Conservation (phyloP, 139 green algal species). For the Closterium sp. region DNA sequence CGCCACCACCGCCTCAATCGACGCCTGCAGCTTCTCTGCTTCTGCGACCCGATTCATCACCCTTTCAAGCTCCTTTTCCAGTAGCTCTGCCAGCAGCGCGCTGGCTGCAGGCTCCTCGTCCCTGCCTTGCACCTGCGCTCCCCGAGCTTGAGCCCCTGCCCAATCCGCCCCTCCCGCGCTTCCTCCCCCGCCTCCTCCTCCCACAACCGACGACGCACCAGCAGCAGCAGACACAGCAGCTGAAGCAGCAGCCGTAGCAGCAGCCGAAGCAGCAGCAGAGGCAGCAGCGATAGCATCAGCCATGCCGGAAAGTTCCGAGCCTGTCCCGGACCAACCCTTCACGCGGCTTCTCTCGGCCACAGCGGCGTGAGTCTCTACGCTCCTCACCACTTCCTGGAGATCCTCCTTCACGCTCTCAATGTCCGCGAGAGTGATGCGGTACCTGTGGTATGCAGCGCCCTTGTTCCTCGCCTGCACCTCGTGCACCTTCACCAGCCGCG, state of each 20-base stretch:
- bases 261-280: neutral
- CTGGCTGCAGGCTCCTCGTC: neutral
- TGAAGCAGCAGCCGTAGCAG: neutral
- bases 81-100: neutral
- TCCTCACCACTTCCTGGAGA: neutral
- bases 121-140: neutral
- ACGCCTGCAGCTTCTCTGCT: neutral
- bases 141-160: neutral
- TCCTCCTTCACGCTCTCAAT: neutral
- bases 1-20: neutral
- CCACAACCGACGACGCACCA: neutral
- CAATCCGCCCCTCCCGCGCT: neutral
- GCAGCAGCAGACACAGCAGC: neutral
- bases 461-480: constrained; percentile 1
- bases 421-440: neutral
- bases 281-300: neutral
- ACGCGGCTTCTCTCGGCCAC: neutral
- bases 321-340: neutral
- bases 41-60: neutral
- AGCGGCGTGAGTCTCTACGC: neutral
- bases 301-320: neutral
- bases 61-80: neutral
- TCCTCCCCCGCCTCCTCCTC: neutral
- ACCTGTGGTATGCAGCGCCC: neutral
- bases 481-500: neutral